Percentiles rank a stretch among this genome's conserved stretches.
Conservation (phyloP, 2,329 filamentous ascomycete genomes). For the Colletotrichum gigasporum region DNA sequence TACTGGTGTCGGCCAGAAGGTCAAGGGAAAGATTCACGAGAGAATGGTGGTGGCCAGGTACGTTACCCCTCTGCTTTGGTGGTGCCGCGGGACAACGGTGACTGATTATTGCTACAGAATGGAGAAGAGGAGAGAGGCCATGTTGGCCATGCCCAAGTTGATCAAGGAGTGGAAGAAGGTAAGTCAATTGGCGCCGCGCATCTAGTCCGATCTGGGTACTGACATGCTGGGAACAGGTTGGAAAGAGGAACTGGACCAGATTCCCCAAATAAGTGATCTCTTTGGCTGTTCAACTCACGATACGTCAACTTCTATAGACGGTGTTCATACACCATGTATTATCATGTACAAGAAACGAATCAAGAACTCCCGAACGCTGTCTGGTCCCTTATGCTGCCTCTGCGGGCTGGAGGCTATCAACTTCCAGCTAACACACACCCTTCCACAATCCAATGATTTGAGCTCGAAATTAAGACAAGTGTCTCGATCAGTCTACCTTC, state of each 20-base stretch:
- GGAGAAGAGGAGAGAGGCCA: conserved; percentile 89
- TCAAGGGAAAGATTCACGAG: conserved; percentile 97
- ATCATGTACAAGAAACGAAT: conserved; percentile 33
- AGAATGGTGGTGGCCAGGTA: conserved; percentile 81
- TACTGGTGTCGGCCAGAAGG: conserved; percentile 89
- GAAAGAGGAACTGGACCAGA: conserved; percentile 65
- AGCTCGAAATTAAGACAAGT: neutral
- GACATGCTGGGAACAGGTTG: conserved; percentile 55
- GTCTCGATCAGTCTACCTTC: too few species aligned
- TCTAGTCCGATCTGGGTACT: conserved; percentile 37
- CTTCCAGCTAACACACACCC: too few species aligned
- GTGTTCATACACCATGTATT: conserved; percentile 33
- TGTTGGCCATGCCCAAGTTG: conserved; percentile 93
- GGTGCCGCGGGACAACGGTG: neutral
- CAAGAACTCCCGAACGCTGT: conserved; percentile 7
- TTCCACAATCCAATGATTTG: too few species aligned
- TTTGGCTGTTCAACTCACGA: conserved; percentile 3
- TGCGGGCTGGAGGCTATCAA: too few species aligned
- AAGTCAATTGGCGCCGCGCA: conserved; percentile 44
- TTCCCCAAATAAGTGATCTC: conserved; percentile 61
- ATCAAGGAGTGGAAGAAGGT: conserved; percentile 95
- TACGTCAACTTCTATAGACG: conserved; percentile 9
- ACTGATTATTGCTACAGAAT: conserved; percentile 64
- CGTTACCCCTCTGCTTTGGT: conserved; percentile 40
- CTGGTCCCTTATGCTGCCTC: neutral